Percentiles rank a stretch among this genome's conserved stretches.
phyloP scores from a whole-genome alignment of 305 asterid genomes.

The Fraxinus angustifolia region DNA sequence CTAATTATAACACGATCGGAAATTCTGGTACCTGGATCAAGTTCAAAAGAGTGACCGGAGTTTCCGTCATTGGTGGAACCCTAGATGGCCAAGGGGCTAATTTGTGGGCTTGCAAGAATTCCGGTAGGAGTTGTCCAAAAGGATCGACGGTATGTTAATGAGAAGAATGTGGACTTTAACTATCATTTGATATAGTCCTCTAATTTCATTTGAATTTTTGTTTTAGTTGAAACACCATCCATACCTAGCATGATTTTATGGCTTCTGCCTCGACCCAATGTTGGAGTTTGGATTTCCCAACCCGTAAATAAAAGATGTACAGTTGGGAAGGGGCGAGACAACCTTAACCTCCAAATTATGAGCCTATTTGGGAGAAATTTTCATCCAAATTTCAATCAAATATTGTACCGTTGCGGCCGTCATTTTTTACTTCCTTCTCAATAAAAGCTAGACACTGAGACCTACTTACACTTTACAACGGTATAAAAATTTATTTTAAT shows the following conservation, averaged over 20 bases:
- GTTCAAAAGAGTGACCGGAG: slow-evolving; percentile 47
- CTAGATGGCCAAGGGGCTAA: slow-evolving; percentile 47
- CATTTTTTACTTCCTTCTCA: too few species aligned
- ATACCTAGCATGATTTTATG: not conserved
- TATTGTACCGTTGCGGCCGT: too few species aligned
- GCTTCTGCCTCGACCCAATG: not conserved
- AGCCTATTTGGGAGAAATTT: too few species aligned
- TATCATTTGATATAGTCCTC: not conserved
- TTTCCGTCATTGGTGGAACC: slow-evolving; percentile 54
- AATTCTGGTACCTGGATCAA: slow-evolving; percentile 36
- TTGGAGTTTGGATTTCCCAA: not conserved
- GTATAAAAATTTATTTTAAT: too few species aligned
- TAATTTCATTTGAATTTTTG: not conserved
- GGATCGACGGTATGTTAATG: slow-evolving; percentile 43
- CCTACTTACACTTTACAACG: too few species aligned
- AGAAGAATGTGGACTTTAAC: not conserved
- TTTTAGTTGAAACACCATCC: not conserved
- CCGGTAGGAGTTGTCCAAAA: slow-evolving; percentile 42
- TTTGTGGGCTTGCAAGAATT: slow-evolving; percentile 59
- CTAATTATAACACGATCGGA: slow-evolving; percentile 36
- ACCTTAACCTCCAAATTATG: not conserved
- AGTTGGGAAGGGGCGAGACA: not conserved
- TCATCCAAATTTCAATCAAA: too few species aligned
- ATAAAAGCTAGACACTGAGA: too few species aligned
- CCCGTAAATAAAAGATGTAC: not conserved